Evolutionary conservation across 768 basidiomycete genomes (phyloP).

Genomic region (Leccinum ochraceum): DNA sequence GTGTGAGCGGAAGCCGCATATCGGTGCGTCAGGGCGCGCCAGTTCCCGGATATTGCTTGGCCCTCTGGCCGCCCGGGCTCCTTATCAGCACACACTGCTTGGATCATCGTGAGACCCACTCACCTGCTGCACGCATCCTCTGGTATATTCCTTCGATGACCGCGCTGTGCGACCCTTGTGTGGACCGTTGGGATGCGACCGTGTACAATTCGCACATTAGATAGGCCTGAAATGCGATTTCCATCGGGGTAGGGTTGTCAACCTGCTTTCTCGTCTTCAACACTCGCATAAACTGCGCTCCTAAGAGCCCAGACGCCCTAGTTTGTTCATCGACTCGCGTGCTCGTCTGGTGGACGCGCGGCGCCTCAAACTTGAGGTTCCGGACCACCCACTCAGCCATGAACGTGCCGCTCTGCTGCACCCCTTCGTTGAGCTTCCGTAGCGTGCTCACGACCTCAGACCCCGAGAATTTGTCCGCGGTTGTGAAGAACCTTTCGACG

Average conservation of each 20-base stretch:
- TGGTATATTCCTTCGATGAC: slow-evolving; percentile 32
- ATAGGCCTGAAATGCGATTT: slow-evolving; percentile 34
- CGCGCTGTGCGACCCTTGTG: slow-evolving; percentile 16
- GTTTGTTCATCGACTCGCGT: slow-evolving; percentile 9
- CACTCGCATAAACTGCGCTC: slow-evolving; percentile 17
- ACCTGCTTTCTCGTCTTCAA: slow-evolving; percentile 21
- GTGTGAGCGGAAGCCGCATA: slow-evolving; percentile 13
- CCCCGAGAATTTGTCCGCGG: slow-evolving; percentile 41
- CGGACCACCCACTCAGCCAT: slow-evolving; percentile 47
- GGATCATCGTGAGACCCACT: slow-evolving; percentile 7
- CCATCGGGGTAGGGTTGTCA: slow-evolving; percentile 31
- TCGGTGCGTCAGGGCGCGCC: slow-evolving; percentile 41
- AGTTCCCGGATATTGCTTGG: slow-evolving; percentile 43
- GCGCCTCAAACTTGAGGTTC: slow-evolving; percentile 29
- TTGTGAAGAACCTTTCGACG: slow-evolving; percentile 43
- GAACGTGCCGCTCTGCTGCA: slow-evolving; percentile 44
- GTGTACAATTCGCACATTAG: slow-evolving; percentile 19
- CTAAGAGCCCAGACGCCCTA: slow-evolving; percentile 12
- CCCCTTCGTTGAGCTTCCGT: slow-evolving; percentile 46
- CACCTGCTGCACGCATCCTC: slow-evolving; percentile 36
- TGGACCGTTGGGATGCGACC: slow-evolving; percentile 22
- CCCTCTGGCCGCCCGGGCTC: slow-evolving; percentile 31
- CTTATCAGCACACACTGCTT: background rate
- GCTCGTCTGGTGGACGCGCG: slow-evolving; percentile 7
- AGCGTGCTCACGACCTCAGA: slow-evolving; percentile 46